Evolutionary conservation across 78 protist species (phyloP).

Genomic region (Protostelium mycophagum): DNA sequence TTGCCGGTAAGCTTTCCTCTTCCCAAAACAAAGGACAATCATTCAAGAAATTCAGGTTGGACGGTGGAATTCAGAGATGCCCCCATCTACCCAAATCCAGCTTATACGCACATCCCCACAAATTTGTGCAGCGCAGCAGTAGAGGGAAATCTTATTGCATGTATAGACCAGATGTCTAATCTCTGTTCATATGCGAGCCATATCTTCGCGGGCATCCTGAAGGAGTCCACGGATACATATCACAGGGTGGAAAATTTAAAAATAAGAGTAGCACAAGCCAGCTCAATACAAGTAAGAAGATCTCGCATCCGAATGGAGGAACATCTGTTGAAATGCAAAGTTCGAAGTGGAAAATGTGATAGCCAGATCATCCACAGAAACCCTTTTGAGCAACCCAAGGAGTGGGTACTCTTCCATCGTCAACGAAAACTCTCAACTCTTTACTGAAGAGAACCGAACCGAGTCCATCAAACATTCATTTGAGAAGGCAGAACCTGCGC

Average conservation of each 20-base stretch:
- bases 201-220: neutral
- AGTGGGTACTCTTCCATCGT: neutral
- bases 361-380: neutral
- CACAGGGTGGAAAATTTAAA: neutral
- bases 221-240: neutral
- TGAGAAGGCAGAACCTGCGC: constrained; percentile 14
- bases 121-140: neutral
- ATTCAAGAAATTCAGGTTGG: neutral
- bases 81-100: neutral
- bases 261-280: neutral
- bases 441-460: neutral
- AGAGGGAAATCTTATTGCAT: neutral
- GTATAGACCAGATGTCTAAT: neutral
- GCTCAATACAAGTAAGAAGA: neutral
- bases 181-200: neutral
- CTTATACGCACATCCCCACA: neutral
- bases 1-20: no score
- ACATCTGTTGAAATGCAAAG: neutral
- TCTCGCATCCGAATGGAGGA: neutral
- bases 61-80: neutral
- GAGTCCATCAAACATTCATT: neutral
- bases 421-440: neutral
- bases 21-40: no score
- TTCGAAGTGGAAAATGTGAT: neutral
- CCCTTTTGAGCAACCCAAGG: neutral